Conservation (phyloP, 495 filamentous ascomycete genomes). For the Xylaria venustula region DNA sequence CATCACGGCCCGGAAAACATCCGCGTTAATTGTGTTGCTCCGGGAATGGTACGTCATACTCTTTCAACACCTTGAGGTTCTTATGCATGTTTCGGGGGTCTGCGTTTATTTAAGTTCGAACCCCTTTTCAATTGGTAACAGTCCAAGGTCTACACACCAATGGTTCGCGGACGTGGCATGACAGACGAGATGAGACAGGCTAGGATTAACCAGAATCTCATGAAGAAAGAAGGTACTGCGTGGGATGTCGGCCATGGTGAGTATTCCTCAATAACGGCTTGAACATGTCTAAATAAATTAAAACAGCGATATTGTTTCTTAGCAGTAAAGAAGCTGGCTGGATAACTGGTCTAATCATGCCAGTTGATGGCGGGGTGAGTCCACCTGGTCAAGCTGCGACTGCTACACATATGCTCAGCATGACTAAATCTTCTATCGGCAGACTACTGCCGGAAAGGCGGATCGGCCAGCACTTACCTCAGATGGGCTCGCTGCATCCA, state of each 20-base stretch:
- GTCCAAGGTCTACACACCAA: constrained; percentile 6
- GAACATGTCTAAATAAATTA: neutral
- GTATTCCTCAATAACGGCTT: neutral
- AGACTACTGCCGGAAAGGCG: constrained; percentile 2
- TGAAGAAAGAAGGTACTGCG: constrained; percentile 8
- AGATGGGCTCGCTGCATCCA: neutral
- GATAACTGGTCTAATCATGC: constrained; percentile 9
- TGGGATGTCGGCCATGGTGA: constrained; percentile 11
- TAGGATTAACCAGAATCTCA: neutral
- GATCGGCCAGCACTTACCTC: neutral
- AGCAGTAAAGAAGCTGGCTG: constrained; percentile 3
- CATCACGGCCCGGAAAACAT: constrained; percentile 57
- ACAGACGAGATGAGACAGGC: constrained; percentile 10
- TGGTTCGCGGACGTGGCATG: constrained; percentile 5
- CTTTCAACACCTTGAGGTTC: no score
- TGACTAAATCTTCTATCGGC: neutral
- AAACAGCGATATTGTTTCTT: constrained; percentile 2
- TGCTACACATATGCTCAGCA: no score
- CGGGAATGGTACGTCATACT: no score
- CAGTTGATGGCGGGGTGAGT: constrained; percentile 10
- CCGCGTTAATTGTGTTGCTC: constrained; percentile 58
- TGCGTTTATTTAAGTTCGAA: no score
- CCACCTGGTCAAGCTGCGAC: no score
- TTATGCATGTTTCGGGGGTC: no score
- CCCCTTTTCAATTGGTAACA: no score